These are phyloP conservation scores for Boletus reticulatus DNA, from an alignment of 768 basidiomycete genomes.

Conservation along the genomic window DNA sequence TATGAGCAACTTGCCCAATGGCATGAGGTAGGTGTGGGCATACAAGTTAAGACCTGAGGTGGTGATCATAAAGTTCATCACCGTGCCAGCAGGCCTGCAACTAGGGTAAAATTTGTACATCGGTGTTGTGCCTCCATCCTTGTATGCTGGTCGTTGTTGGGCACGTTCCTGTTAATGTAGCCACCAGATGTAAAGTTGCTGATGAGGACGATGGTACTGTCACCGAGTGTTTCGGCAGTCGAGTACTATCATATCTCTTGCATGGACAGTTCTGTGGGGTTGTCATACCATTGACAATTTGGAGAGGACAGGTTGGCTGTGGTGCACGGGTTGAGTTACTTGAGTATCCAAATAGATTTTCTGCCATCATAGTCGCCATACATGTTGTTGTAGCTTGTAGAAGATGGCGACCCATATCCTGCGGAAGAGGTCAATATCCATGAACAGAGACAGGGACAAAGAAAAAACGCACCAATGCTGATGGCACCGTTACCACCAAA, in stretches of 20 bases:
- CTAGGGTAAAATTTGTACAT: conserved; percentile 81
- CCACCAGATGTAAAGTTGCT: conserved; percentile 73
- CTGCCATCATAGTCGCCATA: conserved; percentile 82
- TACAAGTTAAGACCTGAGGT: conserved; percentile 80
- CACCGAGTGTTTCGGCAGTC: conserved; percentile 62
- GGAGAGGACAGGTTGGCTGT: conserved; percentile 42
- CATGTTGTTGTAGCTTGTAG: conserved; percentile 45
- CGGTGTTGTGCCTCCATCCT: conserved; percentile 68
- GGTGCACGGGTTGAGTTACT: conserved; percentile 75
- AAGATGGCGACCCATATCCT: conserved; percentile 35
- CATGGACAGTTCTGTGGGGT: conserved; percentile 59
- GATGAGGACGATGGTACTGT: conserved; percentile 76
- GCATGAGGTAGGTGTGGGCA: conserved; percentile 68
- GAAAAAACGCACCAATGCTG: conserved; percentile 35
- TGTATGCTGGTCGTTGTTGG: conserved; percentile 59
- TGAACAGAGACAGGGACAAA: neutral
- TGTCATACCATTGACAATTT: conserved; percentile 69
- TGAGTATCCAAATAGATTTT: conserved; percentile 73
- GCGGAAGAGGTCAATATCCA: conserved; percentile 31
- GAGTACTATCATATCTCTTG: conserved; percentile 73
- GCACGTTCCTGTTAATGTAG: conserved; percentile 65
- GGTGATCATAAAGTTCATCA: conserved; percentile 64
- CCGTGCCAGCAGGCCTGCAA: conserved; percentile 43
- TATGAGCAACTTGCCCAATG: conserved; percentile 71
- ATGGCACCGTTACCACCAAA: conserved; percentile 80